These are phyloP conservation scores for Populus nigra DNA, from an alignment of 345 rosid species.

Conservation along the genomic window DNA sequence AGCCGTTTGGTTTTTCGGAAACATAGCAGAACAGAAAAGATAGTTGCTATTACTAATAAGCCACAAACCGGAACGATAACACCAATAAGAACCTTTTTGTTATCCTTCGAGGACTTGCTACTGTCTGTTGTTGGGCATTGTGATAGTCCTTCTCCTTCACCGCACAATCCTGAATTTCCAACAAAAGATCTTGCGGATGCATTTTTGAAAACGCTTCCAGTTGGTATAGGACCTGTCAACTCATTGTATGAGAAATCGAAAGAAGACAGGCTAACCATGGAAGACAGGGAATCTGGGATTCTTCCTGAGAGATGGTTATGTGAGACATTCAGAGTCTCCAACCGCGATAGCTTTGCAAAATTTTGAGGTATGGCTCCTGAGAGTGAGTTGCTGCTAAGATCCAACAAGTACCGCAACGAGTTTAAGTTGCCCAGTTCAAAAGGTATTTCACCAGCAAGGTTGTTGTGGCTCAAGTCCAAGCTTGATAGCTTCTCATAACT, in stretches of 20 bases:
- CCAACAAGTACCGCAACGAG: conserved; percentile 39
- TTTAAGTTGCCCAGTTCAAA: conserved; percentile 41
- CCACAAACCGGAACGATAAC: conserved; percentile 38
- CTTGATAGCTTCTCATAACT: conserved; percentile 37
- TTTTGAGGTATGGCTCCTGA: conserved; percentile 50
- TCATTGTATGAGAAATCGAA: conserved; percentile 57
- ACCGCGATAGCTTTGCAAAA: conserved; percentile 33
- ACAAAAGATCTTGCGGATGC: conserved; percentile 36
- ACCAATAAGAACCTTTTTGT: conserved; percentile 34
- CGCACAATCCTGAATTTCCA: conserved; percentile 61
- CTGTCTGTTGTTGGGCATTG: conserved; percentile 25
- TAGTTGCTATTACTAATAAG: conserved; percentile 22
- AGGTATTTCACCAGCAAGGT: conserved; percentile 50
- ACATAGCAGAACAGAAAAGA: conserved; percentile 12
- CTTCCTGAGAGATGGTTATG: conserved; percentile 50
- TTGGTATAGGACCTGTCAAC: conserved; percentile 51
- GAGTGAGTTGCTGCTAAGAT: conserved; percentile 65
- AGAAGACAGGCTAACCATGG: conserved; percentile 45
- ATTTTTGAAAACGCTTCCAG: conserved; percentile 37
- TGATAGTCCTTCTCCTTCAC: conserved; percentile 44
- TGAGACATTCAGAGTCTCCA: conserved; percentile 57
- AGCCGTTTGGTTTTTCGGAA: conserved; percentile 10
- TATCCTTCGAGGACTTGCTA: conserved; percentile 19
- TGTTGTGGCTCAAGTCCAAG: conserved; percentile 56
- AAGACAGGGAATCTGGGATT: conserved; percentile 47